A percentile compares a stretch with the other conserved stretches of the same genome.
Evolutionary conservation across 2,329 filamentous ascomycete species (phyloP).

Genomic region (Curvularia eragrostidis): DNA sequence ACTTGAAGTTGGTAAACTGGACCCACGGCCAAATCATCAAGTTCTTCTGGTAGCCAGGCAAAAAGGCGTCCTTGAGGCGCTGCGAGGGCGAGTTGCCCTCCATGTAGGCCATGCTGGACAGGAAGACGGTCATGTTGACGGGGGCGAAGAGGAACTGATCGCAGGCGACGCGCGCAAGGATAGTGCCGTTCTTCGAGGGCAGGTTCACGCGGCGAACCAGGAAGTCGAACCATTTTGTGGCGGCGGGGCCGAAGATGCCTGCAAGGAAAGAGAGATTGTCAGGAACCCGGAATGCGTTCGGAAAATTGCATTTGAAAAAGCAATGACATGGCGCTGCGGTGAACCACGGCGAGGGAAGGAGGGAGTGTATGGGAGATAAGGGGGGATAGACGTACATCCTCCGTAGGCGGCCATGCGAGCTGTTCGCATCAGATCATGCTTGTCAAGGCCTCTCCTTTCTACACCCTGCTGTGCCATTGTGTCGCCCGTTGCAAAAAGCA

Average conservation of each 20-base stretch:
- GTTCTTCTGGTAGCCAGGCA: conserved; percentile 77
- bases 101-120: conserved; percentile 82
- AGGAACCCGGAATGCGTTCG: no score
- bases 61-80: conserved; percentile 75
- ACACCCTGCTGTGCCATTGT: conserved; percentile 89
- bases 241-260: conserved; percentile 86
- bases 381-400: conserved; percentile 63
- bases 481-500: conserved; percentile 93
- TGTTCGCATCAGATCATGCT: conserved; percentile 74
- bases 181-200: conserved; percentile 70
- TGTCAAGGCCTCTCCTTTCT: conserved; percentile 77
- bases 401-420: conserved; percentile 82
- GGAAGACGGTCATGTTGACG: conserved; percentile 79
- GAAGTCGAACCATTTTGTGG: conserved; percentile 85
- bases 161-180: conserved; percentile 73
- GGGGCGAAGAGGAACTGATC: conserved; percentile 88
- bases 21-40: conserved; percentile 88
- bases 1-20: conserved; percentile 85
- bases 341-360: no score
- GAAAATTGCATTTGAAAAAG: no score
- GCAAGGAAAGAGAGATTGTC: conserved; percentile 1
- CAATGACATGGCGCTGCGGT: not conserved
- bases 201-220: conserved; percentile 73
- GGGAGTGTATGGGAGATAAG: no score
- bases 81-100: conserved; percentile 71